Evolutionary conservation across 2,329 filamentous ascomycete genomes (phyloP), one percentile per base, ranked within the genome.

Genomic region (Sarocladium kiliense): DNA sequence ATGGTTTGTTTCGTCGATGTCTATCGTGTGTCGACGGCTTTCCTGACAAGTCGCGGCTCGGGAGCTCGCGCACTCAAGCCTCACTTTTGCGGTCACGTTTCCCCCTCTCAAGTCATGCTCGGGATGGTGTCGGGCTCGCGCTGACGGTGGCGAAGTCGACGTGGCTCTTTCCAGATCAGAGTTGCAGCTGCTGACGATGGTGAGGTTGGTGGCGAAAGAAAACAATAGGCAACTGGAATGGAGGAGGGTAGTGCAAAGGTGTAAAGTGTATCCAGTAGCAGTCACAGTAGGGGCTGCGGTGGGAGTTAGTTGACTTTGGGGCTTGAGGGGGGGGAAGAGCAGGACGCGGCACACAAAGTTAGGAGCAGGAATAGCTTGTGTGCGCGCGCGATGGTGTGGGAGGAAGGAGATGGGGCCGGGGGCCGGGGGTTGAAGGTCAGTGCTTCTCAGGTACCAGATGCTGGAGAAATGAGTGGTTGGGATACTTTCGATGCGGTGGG

Each of bases 201-300:
- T 53, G 32, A 41, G 50, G 34, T 11, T 39, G 12, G 50, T 41
- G 50, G 36, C 32, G 34, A 53, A 36, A 36, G 47, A 51, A 51
- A 51, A 51, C 47, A 51, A 51, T 51, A 32, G 47, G 27, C 27
- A 27, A 25, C 47, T 51, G 47, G 47, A 51, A 51, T 51, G 47
- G 18, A 49, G 44, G 47, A 51, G 47, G 47, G n/a, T n/a, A n/a
- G n/a, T n/a, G n/a, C n/a, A n/a, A n/a, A n/a, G 30, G 14, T 51
- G 47, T 32, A 36, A 27, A 47, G 25, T 27, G 44, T 47, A 18
- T 47, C 25, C 44, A n/a, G 44, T 30, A 21, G 7, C 7, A n/a
- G 36, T n/a, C 4, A n/a, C 21, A 21, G 41, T 12, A 44, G 16
- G 36, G 7, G 16, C 9, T 14, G 36, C 7, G 5, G 9, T 39